Conservation (phyloP, 257 asterid genomes). For the Solanum pinnatisectum region DNA sequence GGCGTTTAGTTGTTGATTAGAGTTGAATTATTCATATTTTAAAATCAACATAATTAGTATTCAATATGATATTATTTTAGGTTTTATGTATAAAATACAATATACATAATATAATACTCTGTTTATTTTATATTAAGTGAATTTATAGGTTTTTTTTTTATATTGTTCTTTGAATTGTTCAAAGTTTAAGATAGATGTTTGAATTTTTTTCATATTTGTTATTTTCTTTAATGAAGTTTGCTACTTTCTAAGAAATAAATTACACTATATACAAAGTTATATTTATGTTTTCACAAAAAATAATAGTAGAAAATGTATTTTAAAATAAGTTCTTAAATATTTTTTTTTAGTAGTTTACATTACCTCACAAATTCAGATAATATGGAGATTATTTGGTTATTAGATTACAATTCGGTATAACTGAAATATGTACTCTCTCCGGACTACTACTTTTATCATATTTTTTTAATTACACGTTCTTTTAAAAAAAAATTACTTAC, state of each 20-base stretch:
- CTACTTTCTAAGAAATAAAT: too few species aligned
- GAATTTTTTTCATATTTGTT: too few species aligned
- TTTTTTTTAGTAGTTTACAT: too few species aligned
- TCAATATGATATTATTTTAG: background rate
- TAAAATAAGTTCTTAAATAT: background rate
- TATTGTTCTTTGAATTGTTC: too few species aligned
- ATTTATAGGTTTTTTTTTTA: too few species aligned
- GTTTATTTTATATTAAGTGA: background rate
- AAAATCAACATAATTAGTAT: background rate
- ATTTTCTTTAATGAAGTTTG: background rate
- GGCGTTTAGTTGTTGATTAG: background rate
- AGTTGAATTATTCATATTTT: background rate
- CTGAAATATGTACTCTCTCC: background rate
- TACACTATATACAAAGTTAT: too few species aligned
- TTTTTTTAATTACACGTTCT: background rate
- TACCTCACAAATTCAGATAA: background rate
- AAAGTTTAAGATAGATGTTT: too few species aligned
- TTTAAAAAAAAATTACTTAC: background rate
- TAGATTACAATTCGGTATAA: background rate
- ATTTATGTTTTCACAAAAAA: background rate
- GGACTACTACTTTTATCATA: too few species aligned
- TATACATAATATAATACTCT: too few species aligned
- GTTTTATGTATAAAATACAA: background rate
- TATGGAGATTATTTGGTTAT: background rate
- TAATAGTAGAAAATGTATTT: background rate